Evolutionary conservation across 441 rosid genomes (phyloP), one percentile per base, ranked within the genome.

Genomic region (Pelargonium citronellum): DNA sequence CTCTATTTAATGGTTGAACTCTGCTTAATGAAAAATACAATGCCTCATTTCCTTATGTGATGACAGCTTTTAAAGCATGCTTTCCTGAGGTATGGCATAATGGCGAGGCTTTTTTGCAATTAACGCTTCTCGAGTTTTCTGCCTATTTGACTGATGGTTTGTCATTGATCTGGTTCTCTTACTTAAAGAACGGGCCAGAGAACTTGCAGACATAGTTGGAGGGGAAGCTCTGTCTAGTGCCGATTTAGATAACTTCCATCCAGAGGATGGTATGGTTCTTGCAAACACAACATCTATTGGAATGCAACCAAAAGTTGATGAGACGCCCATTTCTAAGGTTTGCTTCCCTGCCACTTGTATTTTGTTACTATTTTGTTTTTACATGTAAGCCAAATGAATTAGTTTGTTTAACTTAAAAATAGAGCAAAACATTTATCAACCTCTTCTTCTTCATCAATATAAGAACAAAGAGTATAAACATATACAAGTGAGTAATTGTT

Each of bases 221-320:
- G 95, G 87, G 46, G 78, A 67, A 46, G 95, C 95, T 13, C 37
- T 87, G 51, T 74, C 95, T 68, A 86, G 86, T 47, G 67, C 74
- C 3, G 88, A 87, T 69, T 81, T 89, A 68, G 82, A 78, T 27
- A 68, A 58, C 64, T 89, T 85, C 72, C 82, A 75, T 66, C 85
- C 91, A 0, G 87, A 85, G 80, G 89, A 89, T 53, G 89, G 81
- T 61, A 89, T 87, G 89, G 68, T 89, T 78, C 78, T 89, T 63
- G 91, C 87, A 6, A 87, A 89, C 78, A 80, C 91, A 30, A 89
- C 95, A 24, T 87, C 91, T n/a, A 81, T 87, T 60, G 95, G 95
- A 60, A 89, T 89, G 95, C 89, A 84, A 68, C 95, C 95, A 68
- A 85, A 86, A 66, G 70, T 78, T 20, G 82, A 83, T 5, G 87